phyloP scores from a whole-genome alignment of 2,329 filamentous ascomycete species.

The Aspergillus fumigatus region DNA sequence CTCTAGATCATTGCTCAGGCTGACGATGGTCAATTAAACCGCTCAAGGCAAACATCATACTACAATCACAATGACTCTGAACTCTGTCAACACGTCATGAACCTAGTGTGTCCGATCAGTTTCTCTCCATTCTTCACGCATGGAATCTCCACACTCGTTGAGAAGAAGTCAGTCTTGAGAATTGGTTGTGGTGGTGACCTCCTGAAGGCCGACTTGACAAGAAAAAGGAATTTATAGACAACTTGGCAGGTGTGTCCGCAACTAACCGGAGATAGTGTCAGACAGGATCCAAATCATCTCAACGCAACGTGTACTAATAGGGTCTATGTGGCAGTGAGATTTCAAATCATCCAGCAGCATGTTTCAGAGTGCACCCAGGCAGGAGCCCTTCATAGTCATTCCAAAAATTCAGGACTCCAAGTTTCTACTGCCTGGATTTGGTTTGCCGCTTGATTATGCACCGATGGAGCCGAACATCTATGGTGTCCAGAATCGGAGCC shows the following conservation, averaged over 20 bases:
- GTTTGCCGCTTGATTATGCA: conserved; percentile 26
- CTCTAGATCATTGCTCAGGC: not conserved
- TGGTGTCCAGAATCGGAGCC: conserved; percentile 23
- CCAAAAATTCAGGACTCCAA: conserved; percentile 12
- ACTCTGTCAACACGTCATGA: not conserved
- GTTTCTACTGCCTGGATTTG: conserved; percentile 30
- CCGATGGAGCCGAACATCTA: conserved; percentile 23
- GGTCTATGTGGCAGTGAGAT: not conserved
- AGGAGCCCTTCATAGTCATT: conserved; percentile 5
- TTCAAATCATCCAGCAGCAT: conserved; percentile 6
- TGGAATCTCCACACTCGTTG: not conserved
- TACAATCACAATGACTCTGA: not conserved
- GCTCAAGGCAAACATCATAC: not conserved
- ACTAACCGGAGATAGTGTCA: not conserved
- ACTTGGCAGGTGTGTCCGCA: not conserved
- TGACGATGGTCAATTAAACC: not conserved
- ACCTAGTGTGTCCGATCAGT: not conserved
- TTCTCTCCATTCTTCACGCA: not conserved
- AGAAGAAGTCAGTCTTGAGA: not conserved
- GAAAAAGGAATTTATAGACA: not conserved
- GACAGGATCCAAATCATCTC: not conserved
- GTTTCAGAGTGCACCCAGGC: conserved; percentile 16
- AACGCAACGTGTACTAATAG: not conserved
- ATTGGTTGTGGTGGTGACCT: not conserved
- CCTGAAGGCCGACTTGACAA: not conserved